Percentiles rank a stretch among this genome's conserved stretches.
These are phyloP conservation scores for Sechiopsis laciniata DNA, from an alignment of 306 rosid genomes.

Conservation along the genomic window DNA sequence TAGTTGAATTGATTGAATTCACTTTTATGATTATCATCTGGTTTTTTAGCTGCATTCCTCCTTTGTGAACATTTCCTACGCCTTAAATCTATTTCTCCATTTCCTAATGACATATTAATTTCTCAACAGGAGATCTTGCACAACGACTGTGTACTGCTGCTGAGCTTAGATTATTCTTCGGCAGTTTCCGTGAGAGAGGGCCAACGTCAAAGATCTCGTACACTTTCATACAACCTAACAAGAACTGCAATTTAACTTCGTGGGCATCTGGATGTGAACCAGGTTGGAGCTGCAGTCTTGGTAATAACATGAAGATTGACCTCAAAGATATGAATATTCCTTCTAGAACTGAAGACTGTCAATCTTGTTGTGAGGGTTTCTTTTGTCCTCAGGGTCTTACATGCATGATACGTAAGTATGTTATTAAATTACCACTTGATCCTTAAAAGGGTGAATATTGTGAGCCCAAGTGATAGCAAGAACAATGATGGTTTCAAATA, in stretches of 20 bases:
- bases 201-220: conserved; percentile 23
- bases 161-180: conserved; percentile 56
- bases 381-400: conserved; percentile 76
- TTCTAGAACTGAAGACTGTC: conserved; percentile 39
- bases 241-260: conserved; percentile 62
- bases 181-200: conserved; percentile 30
- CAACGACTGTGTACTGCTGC: conserved; percentile 47
- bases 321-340: conserved; percentile 37
- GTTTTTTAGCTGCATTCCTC: conserved; percentile 15
- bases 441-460: too few species aligned
- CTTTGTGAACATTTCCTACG: conserved; percentile 5
- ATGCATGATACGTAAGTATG: conserved; percentile 81
- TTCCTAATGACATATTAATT: conserved; percentile 24
- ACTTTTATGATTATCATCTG: not conserved
- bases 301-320: conserved; percentile 25
- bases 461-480: too few species aligned
- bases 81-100: not conserved
- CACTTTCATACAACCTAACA: conserved; percentile 47
- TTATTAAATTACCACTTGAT: conserved; percentile 18
- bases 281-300: conserved; percentile 70
- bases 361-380: conserved; percentile 80
- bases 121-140: conserved; percentile 50
- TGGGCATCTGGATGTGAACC: conserved; percentile 78
- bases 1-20: too few species aligned
- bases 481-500: too few species aligned